phyloP scores from a whole-genome alignment of 2,329 filamentous ascomycete species.

The Phoma herbarum region DNA sequence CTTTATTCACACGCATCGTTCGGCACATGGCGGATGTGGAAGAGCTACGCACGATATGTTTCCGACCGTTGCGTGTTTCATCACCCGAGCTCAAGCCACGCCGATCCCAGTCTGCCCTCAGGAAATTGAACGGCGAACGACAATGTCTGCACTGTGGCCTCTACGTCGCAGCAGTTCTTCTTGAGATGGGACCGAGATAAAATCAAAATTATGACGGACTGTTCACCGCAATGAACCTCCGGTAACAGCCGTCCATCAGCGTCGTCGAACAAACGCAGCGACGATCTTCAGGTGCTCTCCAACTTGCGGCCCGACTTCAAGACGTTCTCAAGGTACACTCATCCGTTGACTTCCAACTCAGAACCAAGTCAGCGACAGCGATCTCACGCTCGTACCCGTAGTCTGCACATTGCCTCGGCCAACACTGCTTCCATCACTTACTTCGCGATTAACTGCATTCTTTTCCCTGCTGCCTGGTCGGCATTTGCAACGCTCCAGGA shows the following conservation, averaged over 20 bases:
- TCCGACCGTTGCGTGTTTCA: constrained; percentile 17
- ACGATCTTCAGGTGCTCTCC: neutral
- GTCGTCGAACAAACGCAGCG: neutral
- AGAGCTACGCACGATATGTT: constrained; percentile 7
- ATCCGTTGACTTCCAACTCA: neutral
- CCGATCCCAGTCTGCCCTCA: constrained; percentile 1
- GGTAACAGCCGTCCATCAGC: neutral
- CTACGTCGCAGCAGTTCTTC: neutral
- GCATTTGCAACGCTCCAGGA: neutral
- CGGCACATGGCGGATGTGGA: neutral
- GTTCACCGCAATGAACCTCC: neutral
- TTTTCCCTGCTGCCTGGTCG: neutral
- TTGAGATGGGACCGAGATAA: neutral
- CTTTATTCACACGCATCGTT: neutral
- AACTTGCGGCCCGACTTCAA: neutral
- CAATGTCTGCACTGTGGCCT: neutral
- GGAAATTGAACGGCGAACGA: neutral
- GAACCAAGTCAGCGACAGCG: neutral
- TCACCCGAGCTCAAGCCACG: constrained; percentile 4
- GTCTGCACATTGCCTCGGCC: neutral
- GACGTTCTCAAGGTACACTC: neutral
- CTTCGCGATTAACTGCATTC: neutral
- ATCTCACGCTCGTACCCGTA: neutral
- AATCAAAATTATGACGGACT: neutral
- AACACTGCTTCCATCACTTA: neutral